These are phyloP conservation scores for Monilinia polystroma DNA, from an alignment of 2,329 filamentous ascomycete genomes.

Conservation along the genomic window DNA sequence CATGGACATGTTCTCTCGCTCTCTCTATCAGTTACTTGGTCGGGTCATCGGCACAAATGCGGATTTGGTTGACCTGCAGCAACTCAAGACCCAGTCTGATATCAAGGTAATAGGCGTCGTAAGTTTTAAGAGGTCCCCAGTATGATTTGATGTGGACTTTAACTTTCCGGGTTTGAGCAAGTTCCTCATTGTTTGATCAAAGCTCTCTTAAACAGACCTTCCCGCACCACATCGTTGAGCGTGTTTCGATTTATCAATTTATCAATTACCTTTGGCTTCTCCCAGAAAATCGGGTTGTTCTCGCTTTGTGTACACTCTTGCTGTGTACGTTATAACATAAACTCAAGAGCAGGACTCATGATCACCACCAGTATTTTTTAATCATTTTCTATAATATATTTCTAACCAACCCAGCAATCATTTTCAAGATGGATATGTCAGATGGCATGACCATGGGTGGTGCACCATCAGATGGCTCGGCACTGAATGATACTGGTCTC, in stretches of 20 bases:
- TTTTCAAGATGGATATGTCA: conserved; percentile 28
- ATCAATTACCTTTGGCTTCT: not conserved
- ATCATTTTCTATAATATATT: not conserved
- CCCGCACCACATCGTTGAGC: conserved; percentile 1
- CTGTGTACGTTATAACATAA: not conserved
- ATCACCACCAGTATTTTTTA: not conserved
- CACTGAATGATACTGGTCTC: conserved; percentile 41
- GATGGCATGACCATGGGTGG: conserved; percentile 32
- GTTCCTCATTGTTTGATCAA: conserved; percentile 5
- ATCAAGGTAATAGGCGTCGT: not conserved
- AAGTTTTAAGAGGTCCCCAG: not conserved
- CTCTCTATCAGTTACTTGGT: too few relatives aligned
- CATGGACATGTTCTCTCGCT: too few relatives aligned
- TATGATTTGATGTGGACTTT: not conserved
- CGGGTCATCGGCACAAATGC: not conserved
- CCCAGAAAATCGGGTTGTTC: too few relatives aligned
- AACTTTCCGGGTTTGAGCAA: conserved; percentile 6
- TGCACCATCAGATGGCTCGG: conserved; percentile 27
- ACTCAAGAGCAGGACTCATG: not conserved
- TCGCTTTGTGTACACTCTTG: not conserved
- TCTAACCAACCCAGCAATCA: not conserved
- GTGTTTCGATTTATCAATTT: not conserved
- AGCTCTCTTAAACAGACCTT: not conserved
- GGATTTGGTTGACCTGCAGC: not conserved
- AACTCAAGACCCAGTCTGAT: not conserved